These are phyloP conservation scores for Ampelocalamus luodianensis DNA, from an alignment of 176 grass and related monocot species.

Conservation along the genomic window DNA sequence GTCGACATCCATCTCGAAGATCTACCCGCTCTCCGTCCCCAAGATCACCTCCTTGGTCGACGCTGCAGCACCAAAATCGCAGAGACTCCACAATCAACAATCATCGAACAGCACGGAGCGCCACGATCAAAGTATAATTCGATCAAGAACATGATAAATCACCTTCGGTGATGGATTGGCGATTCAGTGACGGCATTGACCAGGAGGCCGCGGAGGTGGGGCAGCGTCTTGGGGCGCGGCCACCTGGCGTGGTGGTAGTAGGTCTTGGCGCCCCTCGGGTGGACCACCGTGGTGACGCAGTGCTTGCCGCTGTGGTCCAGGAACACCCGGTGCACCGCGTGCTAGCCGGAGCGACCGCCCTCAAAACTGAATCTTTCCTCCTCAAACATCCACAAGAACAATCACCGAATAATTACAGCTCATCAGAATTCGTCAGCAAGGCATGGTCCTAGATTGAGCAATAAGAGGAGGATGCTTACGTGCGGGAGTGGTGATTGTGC, in stretches of 20 bases:
- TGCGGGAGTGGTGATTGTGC: no score
- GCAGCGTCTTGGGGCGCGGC: constrained; percentile 67
- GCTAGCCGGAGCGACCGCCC: constrained; percentile 74
- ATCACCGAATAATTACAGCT: not conserved
- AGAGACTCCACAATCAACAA: constrained; percentile 1
- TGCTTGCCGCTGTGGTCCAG: constrained; percentile 89
- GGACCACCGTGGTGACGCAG: constrained; percentile 80
- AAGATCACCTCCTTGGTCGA: constrained; percentile 97
- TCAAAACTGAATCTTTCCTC: no score
- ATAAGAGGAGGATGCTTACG: no score
- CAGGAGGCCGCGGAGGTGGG: constrained; percentile 70
- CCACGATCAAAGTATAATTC: not conserved
- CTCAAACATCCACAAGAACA: no score
- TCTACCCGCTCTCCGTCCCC: constrained; percentile 72
- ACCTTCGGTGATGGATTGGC: constrained; percentile 92
- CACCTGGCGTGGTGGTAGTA: constrained; percentile 96
- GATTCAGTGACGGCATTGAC: constrained; percentile 91
- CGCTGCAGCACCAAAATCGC: constrained; percentile 47
- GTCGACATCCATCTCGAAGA: constrained; percentile 85
- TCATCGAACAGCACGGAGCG: not conserved
- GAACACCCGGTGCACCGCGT: constrained; percentile 88
- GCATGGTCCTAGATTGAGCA: no score
- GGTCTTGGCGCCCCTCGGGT: constrained; percentile 69
- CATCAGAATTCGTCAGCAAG: no score
- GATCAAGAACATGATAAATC: not conserved